A percentile compares a stretch with the other conserved stretches of the same genome.
phyloP scores from a whole-genome alignment of 2,329 filamentous ascomycete species.

The Penicillium brasilianum region DNA sequence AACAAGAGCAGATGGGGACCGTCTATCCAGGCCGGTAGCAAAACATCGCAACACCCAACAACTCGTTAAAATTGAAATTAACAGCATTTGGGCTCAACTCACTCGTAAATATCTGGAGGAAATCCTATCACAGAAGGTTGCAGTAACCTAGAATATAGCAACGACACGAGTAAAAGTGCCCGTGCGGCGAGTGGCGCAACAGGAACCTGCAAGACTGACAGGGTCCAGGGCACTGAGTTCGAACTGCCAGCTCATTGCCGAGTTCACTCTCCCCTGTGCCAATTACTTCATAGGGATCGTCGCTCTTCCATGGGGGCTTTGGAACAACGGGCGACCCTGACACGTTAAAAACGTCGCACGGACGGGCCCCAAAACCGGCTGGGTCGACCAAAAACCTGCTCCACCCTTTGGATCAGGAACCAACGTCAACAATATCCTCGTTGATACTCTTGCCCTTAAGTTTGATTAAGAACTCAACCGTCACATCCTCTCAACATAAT shows the following conservation, averaged over 20 bases:
- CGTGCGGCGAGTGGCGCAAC: slow-evolving; percentile 12
- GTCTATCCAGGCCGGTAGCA: slow-evolving; percentile 3
- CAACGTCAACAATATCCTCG: not conserved
- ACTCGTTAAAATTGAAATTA: not conserved
- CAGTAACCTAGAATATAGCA: not conserved
- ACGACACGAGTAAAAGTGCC: not conserved
- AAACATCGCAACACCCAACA: slow-evolving; percentile 7
- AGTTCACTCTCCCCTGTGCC: not conserved
- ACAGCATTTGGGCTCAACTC: not conserved
- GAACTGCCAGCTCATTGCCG: not conserved
- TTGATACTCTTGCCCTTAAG: not conserved
- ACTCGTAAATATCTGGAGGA: slow-evolving; percentile 6
- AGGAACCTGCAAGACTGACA: not conserved
- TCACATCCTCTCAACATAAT: not conserved
- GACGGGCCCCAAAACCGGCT: slow-evolving; percentile 15
- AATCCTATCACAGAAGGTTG: not conserved
- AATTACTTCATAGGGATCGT: not conserved
- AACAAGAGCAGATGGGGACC: slow-evolving; percentile 20
- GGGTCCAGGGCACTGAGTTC: not conserved
- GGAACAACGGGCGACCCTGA: not conserved
- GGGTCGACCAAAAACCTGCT: slow-evolving; percentile 19
- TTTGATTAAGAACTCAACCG: slow-evolving; percentile 5
- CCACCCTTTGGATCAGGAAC: slow-evolving; percentile 17
- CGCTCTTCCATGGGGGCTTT: not conserved
- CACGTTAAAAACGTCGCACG: slow-evolving; percentile 8